Evolutionary conservation across 2,329 filamentous ascomycete species (phyloP).

Genomic region (Monosporascus sp.): DNA sequence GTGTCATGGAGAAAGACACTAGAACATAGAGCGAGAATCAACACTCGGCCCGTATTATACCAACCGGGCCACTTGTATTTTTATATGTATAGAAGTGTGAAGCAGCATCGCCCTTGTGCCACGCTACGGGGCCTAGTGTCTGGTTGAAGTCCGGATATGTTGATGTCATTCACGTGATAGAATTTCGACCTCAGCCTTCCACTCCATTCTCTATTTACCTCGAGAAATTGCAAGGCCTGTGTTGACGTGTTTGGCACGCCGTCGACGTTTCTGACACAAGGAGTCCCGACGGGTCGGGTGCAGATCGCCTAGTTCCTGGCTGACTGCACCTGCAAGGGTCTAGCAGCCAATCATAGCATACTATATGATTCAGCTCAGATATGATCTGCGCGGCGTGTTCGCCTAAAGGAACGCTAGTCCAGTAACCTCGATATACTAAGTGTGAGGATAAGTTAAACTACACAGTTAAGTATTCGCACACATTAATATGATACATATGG

Average conservation of each 20-base stretch:
- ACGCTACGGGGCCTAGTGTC: not conserved
- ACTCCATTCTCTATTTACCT: not conserved
- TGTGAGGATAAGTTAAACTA: too few relatives aligned
- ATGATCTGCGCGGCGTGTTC: not conserved
- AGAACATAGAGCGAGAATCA: not conserved
- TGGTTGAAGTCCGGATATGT: too few relatives aligned
- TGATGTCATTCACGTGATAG: too few relatives aligned
- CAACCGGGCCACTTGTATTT: slow-evolving; percentile 3
- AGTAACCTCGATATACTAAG: too few relatives aligned
- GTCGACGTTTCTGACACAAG: too few relatives aligned
- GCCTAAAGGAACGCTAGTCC: not conserved
- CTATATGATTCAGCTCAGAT: slow-evolving; percentile 1
- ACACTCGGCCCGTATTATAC: not conserved
- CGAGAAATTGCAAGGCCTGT: not conserved
- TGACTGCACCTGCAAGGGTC: slow-evolving; percentile 3
- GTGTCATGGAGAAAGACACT: not conserved
- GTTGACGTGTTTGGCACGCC: not conserved
- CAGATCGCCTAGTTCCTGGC: slow-evolving; percentile 1
- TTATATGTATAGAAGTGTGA: slow-evolving; percentile 7
- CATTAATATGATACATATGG: too few relatives aligned
- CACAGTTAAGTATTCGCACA: too few relatives aligned
- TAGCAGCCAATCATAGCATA: slow-evolving; percentile 6
- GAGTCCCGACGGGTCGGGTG: not conserved
- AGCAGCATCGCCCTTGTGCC: not conserved
- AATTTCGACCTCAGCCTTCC: too few relatives aligned